Evolutionary conservation across 2,329 filamentous ascomycete genomes (phyloP), one percentile per base, ranked within the genome.

Genomic region (Davidsoniella eucalypti): DNA sequence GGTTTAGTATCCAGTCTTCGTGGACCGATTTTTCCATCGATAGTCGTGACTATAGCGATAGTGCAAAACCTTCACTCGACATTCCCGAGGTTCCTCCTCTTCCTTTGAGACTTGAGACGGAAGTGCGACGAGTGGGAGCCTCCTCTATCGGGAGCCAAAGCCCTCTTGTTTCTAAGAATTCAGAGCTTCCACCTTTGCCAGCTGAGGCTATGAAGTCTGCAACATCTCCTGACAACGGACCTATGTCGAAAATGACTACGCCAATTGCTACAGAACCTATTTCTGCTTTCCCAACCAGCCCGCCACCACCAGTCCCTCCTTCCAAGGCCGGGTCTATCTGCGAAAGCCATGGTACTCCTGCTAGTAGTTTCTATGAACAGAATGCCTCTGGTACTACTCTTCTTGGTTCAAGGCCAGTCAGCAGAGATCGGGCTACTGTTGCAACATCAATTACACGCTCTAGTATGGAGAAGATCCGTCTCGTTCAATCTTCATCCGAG

Each of bases 21-120:
- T 79, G 75, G 75, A 78, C 75, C 23, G 75, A 79, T 57, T 71
- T 73, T 53, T 76, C 75, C 0, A 63, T 78, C 8, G 72, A 73
- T 14, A 77, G 72, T 52, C 67, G 64, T 17, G 70, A 73, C 53
- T 52, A 41, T 52, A 49, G 12, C 18, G 44, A 45, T 14, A 46
- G 51, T 41, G 21, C 38, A 14, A 50, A 53, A 17, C 49, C 41
- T 38, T 49, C n/a, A 44, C 45, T 18, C 26, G 47, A 44, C 46
- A 29, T 36, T 44, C 48, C 46, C 7, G 44, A 45, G 9, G 56
- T 57, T 46, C 55, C 56, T 4, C 54, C 55, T 40, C 54, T 55
- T 40, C 47, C 55, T 9, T 16, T 41, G 4, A 48, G 45, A 17
- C 49, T 44, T 14, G 23, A 12, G 14, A 17, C 25, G 29, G 29